Evolutionary conservation across 2,329 filamentous ascomycete genomes (phyloP), one percentile per base, ranked within the genome.

Genomic region (Fusarium denticulatum): DNA sequence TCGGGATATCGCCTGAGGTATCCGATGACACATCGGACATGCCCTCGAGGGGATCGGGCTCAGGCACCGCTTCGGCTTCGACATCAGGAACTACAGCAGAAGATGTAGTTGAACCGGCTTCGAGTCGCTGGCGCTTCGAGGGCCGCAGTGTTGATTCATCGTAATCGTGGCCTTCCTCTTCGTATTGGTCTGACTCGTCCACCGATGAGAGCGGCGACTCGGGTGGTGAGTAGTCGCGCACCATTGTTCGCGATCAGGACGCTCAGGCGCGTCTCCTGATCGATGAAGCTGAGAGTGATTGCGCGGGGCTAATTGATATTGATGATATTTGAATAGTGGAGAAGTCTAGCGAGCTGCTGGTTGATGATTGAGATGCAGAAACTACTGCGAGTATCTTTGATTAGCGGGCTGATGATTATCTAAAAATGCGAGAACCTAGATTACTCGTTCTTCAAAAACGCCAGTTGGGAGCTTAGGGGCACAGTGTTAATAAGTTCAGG

Each of bases 21-120:
- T 99, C 96, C 60, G 94, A 94, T 13, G 95, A 97, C 68, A 98
- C 92, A 60, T 95, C 93, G 58, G 90, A 90, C 84, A 89, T 84
- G 76, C 85, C 87, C 68, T 89, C 88, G 47, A 90, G 83, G 75
- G 88, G 82, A 81, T 90, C 82, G 67, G 88, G 81, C 58, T 87
- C 83, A 18, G 84, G 84, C 7, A 85, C 85, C 14, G 84, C 79
- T 49, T 88, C 86, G 55, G 82, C 81, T 61, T 86, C 85, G 32
- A 79, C 81, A 28, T 84, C 83, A 36, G 80, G 81, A 53, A 85
- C 79, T 16, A 83, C 79, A 22, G 85, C 84, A 1, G 86, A 85
- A 16, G 85, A 86, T 15, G 85, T 83, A 30, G 82, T 84, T 30
- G 85, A 87, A 32, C 82, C 83, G 62, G 80, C 82, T 55, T 83